A percentile compares a stretch with the other conserved stretches of the same genome.
These are phyloP conservation scores for Tuber microsphaerosporum DNA, from an alignment of 495 filamentous ascomycete species.

Conservation along the genomic window DNA sequence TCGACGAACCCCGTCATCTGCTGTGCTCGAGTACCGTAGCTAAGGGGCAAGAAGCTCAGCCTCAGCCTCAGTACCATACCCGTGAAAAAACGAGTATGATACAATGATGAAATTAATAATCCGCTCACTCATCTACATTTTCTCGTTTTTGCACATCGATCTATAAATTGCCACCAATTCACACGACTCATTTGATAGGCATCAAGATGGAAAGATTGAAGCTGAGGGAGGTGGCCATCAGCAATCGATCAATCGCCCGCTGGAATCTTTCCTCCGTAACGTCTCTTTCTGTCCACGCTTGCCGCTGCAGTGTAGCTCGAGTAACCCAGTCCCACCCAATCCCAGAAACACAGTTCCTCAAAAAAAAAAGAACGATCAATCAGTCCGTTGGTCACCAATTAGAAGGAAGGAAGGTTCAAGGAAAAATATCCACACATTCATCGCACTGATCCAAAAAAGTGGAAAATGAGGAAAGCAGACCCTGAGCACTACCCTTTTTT, in stretches of 20 bases:
- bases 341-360: background rate
- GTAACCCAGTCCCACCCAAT: background rate
- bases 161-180: background rate
- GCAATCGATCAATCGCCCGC: background rate
- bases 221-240: background rate
- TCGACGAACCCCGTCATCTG: background rate
- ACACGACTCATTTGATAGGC: background rate
- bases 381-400: background rate
- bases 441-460: conserved; percentile 39
- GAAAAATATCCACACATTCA: conserved; percentile 3
- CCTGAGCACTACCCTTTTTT: conserved; percentile 21
- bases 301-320: too few species aligned
- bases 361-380: background rate
- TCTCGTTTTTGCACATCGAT: background rate
- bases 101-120: conserved; percentile 3
- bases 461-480: conserved; percentile 29
- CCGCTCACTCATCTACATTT: background rate
- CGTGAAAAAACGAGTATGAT: background rate
- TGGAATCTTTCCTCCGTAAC: background rate
- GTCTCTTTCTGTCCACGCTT: background rate
- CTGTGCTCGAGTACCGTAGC: background rate
- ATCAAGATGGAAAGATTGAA: background rate
- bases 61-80: background rate
- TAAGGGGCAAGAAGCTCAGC: background rate
- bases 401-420: background rate